Evolutionary conservation across 306 rosid species (phyloP), one percentile per base, ranked within the genome.

Genomic region (Quercus ilex): DNA sequence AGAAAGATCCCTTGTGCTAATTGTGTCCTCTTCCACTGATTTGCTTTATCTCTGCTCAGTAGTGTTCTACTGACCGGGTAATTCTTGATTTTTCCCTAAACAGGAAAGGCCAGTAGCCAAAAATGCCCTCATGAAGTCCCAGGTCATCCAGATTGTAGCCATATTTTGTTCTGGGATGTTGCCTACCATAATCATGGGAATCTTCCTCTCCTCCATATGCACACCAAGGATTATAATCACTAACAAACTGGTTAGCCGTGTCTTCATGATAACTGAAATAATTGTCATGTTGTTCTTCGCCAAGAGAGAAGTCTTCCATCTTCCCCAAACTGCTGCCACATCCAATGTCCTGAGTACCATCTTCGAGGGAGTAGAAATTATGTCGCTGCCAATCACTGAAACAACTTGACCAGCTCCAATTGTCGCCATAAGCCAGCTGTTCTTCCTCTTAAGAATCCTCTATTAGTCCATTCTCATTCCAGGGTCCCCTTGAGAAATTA

Each of bases 51-150:
- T 53, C 55, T 35, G 25, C 71, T 46, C 13, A 1, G 23, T 43
- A 7, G 52, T 35, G 63, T 77, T 77, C 57, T 46, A 31, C 18
- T 10, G 69, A 21, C 28, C 25, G 21, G 11, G 35, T 52, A 51
- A 1, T 9, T 59, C 1, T 30, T 49, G 43, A 12, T 13, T 15
- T 23, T 55, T 72, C 14, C 33, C 51, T 73, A 77, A 55, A 65
- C 81, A 86, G 79, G 85, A 82, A 71, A 78, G 90, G 86, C 82
- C 84, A 78, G 55, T 88, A 68, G 35, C 87, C 90, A 4, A 84
- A 76, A 14, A 85, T 53, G 35, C 83, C 28, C 33, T 80, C 87
- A 43, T 2, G 76, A 26, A 82, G 20, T 25, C 60, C 83, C 13
- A 72, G 49, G 15, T 69, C 91, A 21, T 53, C 77, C 23, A 41